Evolutionary conservation across 2,329 filamentous ascomycete genomes (phyloP), one percentile per base, ranked within the genome.

Genomic region (Drechslerella dactyloides): DNA sequence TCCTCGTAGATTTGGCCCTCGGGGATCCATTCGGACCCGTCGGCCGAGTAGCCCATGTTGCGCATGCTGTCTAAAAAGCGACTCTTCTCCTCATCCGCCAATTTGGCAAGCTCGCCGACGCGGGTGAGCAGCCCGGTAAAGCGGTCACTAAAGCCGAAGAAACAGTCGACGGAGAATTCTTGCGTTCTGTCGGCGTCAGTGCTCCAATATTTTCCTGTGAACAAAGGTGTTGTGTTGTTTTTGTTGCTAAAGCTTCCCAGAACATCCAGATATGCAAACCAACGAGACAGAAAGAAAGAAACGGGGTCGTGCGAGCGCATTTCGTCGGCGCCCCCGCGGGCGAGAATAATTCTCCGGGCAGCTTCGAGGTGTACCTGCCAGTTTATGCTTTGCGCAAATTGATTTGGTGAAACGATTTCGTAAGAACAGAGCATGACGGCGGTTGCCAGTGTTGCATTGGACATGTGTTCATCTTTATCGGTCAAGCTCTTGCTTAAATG

Each of bases 211-310:
- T 82, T 82, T 79, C 74, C 82, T 75, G 61, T 80, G 62, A 81
- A 82, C 7, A 86, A 80, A 0, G 85, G 84, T 21, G 82, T 82
- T 35, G 83, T 83, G 35, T 82, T 82, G 54, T 81, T 82, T 69
- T 69, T 69, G 64, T 69, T 69, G 61, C 82, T 87, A 24, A 96
- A 82, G 46, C 86, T 87, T 23, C 90, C 91, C 62, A 94, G 81
- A 0, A 94, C 87, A 77, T 94, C 90, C 19, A 96, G 84, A 79
- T 94, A 94, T 1, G 89, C 89, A 74, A 94, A 89, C 91, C 91
- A 96, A 68, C 89, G 86, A 75, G 86, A 88, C 8, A 94, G 83
- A 77, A 96, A 94, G 59, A 89, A 88, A 60, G 87, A 84, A 61
- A 90, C 83, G 76, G 85, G 82, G 76, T 87, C 83, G 76, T 82